Percentiles rank a stretch among this genome's conserved stretches.
phyloP scores from a whole-genome alignment of 2,329 filamentous ascomycete species.

The Thielaviopsis euricoi region DNA sequence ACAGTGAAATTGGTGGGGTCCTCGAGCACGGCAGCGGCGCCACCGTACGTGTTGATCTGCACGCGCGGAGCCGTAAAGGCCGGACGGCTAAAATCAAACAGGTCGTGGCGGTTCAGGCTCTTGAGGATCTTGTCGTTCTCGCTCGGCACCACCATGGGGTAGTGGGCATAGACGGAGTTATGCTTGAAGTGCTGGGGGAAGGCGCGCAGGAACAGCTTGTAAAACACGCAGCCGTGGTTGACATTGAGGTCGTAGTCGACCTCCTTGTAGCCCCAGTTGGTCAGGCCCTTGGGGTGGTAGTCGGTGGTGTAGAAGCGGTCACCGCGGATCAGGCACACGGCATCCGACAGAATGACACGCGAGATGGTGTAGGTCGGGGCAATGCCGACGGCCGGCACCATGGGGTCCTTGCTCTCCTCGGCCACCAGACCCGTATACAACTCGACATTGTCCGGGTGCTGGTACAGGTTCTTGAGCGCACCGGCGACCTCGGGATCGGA shows the following conservation, averaged over 20 bases:
- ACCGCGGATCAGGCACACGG: conserved; percentile 60
- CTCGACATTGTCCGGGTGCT: conserved; percentile 65
- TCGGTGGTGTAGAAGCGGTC: conserved; percentile 69
- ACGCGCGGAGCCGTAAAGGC: conserved; percentile 30
- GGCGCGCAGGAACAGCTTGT: conserved; percentile 65
- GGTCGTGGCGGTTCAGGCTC: conserved; percentile 45
- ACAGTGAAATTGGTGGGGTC: conserved; percentile 45
- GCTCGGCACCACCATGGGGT: conserved; percentile 51
- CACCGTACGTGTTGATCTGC: conserved; percentile 43
- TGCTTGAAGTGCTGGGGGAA: conserved; percentile 61
- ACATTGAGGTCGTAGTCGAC: conserved; percentile 55
- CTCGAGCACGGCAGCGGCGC: conserved; percentile 43
- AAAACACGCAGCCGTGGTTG: conserved; percentile 70
- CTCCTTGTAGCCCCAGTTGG: conserved; percentile 71
- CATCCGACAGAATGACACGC: conserved; percentile 60
- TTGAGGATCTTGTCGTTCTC: conserved; percentile 59
- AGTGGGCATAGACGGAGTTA: conserved; percentile 70
- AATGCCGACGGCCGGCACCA: conserved; percentile 59
- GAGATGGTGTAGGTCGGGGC: conserved; percentile 62
- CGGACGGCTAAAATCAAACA: conserved; percentile 56
- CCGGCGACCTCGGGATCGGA: conserved; percentile 55
- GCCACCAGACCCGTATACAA: conserved; percentile 64
- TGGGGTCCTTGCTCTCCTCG: conserved; percentile 58
- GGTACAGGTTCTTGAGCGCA: conserved; percentile 50
- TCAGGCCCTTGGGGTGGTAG: conserved; percentile 56